These are phyloP conservation scores for Chenopodium formosanum DNA, from an alignment of 148 eudicot genomes.

Conservation along the genomic window DNA sequence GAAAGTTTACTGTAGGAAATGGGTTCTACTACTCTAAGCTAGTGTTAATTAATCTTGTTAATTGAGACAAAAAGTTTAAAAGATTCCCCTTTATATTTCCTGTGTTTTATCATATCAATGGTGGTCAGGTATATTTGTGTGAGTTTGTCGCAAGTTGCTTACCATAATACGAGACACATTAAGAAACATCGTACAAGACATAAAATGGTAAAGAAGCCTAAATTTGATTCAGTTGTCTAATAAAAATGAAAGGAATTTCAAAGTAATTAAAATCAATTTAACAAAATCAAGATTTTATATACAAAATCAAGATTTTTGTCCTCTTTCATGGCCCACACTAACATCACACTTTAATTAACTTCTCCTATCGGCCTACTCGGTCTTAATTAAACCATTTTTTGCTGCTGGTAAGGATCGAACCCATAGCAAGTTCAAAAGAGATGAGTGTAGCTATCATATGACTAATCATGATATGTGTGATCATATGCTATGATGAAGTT, in stretches of 20 bases:
- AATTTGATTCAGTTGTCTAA: not conserved
- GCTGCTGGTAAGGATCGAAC: too few species aligned
- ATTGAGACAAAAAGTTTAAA: conserved; percentile 3
- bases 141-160: not conserved
- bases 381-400: too few species aligned
- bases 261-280: too few species aligned
- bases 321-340: too few species aligned
- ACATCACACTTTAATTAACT: too few species aligned
- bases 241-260: not conserved
- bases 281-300: too few species aligned
- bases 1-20: not conserved
- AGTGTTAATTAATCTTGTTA: not conserved
- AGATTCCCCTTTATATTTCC: conserved; percentile 1
- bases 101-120: not conserved
- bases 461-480: too few species aligned
- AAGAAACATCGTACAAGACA: not conserved
- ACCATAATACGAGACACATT: not conserved
- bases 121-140: not conserved
- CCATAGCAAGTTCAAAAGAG: too few species aligned
- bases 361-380: too few species aligned
- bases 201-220: not conserved
- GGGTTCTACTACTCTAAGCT: not conserved
- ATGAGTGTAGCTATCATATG: too few species aligned
- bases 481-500: too few species aligned
- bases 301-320: too few species aligned